Base-by-base conservation (phyloP, 2,329 filamentous ascomycete species). In the Aspergillus thermomutatus region DNA sequence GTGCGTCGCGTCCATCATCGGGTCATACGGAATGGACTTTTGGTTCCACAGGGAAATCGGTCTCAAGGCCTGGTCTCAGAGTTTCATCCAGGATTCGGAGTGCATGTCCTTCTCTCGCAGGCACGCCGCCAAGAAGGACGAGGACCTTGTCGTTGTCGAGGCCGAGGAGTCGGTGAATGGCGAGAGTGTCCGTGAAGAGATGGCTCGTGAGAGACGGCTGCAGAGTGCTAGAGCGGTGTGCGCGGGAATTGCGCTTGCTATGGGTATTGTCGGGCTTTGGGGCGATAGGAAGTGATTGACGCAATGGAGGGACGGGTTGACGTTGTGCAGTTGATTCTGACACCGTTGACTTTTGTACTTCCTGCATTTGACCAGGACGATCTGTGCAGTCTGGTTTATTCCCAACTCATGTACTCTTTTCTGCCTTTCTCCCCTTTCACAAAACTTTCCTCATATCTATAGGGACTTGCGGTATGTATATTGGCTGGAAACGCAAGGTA, bases 1-100 rank as follows among this genome's bases (percentile, higher is more conserved):
- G 14, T 86, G 87, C 2, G 76, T 91, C 26, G 82, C 92, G 56
- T 71, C 78, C 1, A 76, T 79, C 14, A 59, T 77, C 27, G 70
- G 74, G 66, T 61, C 74, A 40, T 72, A 73, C 58, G 80, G 80
- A 59, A 83, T 90, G 79, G 88, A 91, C 72, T 82, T 84, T 48
- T 90, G 85, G 79, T 90, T 89, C 74, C 87, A 91, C 74, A 83
- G 89, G 9, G 77, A 89, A 25, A 80, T 82, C 46, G 80, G 85
- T 27, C 73, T 78, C 50, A 65, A 67, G 56, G 62, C 64, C 37
- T 74, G 73, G 73, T 34, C 60, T 17, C 56, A 68, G 53, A 66
- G 62, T 31, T 51, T 69, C 8, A 47, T 70, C 67, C 81, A 81
- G 73, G 85, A 83, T 28, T 66, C 60, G 19, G 69, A 66, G n/a